Conservation (phyloP, 352 stramenopile genomes). For the Globisporangium cylindrosporum region DNA sequence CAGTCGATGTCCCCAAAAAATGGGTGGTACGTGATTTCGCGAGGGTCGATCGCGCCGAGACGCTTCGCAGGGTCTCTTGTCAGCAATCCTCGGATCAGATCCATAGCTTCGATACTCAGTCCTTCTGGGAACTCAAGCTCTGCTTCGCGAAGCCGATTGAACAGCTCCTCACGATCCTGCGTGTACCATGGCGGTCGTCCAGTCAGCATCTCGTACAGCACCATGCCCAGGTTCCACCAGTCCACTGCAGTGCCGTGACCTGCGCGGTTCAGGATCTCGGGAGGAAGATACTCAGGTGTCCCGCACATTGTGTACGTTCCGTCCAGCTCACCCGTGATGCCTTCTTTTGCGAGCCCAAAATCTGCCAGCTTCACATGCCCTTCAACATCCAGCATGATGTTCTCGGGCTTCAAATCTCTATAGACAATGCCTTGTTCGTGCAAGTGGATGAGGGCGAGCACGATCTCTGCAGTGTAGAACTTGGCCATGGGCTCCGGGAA, state of each 20-base stretch:
- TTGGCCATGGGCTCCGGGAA: constrained; percentile 82
- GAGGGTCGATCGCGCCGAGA: constrained; percentile 81
- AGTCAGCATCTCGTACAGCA: constrained; percentile 84
- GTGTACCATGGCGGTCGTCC: constrained; percentile 78
- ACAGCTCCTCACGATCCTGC: constrained; percentile 74
- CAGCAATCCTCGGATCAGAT: constrained; percentile 85
- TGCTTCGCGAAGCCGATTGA: constrained; percentile 58
- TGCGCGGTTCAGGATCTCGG: constrained; percentile 77
- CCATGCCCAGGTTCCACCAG: constrained; percentile 84
- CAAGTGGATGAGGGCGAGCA: constrained; percentile 81
- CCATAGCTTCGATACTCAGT: constrained; percentile 63
- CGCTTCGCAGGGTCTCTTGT: constrained; percentile 90
- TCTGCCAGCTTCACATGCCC: constrained; percentile 81
- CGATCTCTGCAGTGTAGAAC: constrained; percentile 85
- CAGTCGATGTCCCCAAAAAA: constrained; percentile 85
- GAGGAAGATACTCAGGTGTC: constrained; percentile 83
- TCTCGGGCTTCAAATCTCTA: constrained; percentile 81
- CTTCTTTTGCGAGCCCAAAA: constrained; percentile 78
- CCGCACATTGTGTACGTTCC: constrained; percentile 85
- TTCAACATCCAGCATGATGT: constrained; percentile 86
- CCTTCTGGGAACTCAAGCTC: constrained; percentile 74
- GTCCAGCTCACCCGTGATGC: constrained; percentile 66
- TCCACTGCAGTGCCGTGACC: constrained; percentile 81
- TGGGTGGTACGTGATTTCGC: constrained; percentile 78
- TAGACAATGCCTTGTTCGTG: constrained; percentile 86